A percentile compares a stretch with the other conserved stretches of the same genome.
Conservation (phyloP, 148 eudicot genomes). For the Cornus suecica region DNA sequence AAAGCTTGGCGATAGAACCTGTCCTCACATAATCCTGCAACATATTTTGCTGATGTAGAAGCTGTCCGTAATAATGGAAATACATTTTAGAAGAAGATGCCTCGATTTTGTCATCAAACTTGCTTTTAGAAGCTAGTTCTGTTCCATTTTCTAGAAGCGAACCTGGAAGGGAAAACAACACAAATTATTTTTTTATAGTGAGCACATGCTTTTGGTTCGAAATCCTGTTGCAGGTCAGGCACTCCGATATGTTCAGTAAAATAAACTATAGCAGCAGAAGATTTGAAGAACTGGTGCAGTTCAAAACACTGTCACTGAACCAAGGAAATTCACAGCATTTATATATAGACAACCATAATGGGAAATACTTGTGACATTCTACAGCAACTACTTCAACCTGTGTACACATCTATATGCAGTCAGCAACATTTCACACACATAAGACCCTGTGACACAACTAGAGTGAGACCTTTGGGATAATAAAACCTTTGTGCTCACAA, state of each 20-base stretch:
- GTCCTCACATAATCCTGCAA: conserved; percentile 98
- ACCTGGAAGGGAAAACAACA: conserved; percentile 39
- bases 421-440: not conserved
- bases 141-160: conserved; percentile 55
- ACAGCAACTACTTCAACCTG: not conserved
- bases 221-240: not conserved
- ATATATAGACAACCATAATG: not conserved
- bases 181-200: conserved; percentile 15
- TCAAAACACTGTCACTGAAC: not conserved
- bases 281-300: not conserved
- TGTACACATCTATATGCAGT: not conserved
- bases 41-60: conserved; percentile 98
- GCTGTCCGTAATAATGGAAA: conserved; percentile 92
- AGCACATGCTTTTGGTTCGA: not conserved
- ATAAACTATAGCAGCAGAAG: not conserved
- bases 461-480: too few relatives aligned
- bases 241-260: not conserved
- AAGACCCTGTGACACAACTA: not conserved
- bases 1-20: conserved; percentile 46
- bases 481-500: too few relatives aligned
- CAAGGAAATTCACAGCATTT: not conserved
- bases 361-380: not conserved
- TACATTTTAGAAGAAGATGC: conserved; percentile 94
- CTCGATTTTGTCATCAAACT: conserved; percentile 91
- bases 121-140: conserved; percentile 52